phyloP scores from a whole-genome alignment of 257 asterid genomes.

The Solanum chiquidenum region DNA sequence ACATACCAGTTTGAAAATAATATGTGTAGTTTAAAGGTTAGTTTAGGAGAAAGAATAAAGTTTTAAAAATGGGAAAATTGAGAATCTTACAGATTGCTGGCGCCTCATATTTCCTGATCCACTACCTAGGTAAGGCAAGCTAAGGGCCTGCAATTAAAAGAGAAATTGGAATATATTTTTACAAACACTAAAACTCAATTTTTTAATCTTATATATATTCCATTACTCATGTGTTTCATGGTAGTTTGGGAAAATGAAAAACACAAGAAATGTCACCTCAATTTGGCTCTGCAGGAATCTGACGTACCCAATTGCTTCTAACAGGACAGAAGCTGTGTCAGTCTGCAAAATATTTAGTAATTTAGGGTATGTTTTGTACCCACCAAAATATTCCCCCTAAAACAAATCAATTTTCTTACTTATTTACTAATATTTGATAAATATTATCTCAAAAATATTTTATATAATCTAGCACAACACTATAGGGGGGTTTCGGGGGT shows the following conservation, averaged over 20 bases:
- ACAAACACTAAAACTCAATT: neutral
- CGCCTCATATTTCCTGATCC: conserved; percentile 33
- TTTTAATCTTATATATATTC: neutral
- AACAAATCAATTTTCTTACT: neutral
- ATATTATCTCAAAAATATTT: neutral
- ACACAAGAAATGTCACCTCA: conserved; percentile 49
- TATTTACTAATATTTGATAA: neutral
- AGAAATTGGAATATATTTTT: conserved; percentile 1
- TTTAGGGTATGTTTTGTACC: neutral
- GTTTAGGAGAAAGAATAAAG: neutral
- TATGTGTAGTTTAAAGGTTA: neutral
- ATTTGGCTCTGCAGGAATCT: conserved; percentile 85
- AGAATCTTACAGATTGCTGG: conserved; percentile 30
- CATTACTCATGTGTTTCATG: conserved; percentile 6
- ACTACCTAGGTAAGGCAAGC: conserved; percentile 57
- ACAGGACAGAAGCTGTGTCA: conserved; percentile 85
- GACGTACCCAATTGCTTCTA: conserved; percentile 80
- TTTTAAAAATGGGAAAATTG: neutral
- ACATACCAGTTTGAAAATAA: neutral
- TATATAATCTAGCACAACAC: neutral
- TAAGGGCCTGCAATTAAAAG: conserved; percentile 57
- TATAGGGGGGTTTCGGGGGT: neutral
- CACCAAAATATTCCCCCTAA: neutral
- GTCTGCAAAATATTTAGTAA: conserved; percentile 40
- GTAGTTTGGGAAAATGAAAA: conserved; percentile 16